Conservation (phyloP, 345 rosid genomes). For the Passiflora organensis region DNA sequence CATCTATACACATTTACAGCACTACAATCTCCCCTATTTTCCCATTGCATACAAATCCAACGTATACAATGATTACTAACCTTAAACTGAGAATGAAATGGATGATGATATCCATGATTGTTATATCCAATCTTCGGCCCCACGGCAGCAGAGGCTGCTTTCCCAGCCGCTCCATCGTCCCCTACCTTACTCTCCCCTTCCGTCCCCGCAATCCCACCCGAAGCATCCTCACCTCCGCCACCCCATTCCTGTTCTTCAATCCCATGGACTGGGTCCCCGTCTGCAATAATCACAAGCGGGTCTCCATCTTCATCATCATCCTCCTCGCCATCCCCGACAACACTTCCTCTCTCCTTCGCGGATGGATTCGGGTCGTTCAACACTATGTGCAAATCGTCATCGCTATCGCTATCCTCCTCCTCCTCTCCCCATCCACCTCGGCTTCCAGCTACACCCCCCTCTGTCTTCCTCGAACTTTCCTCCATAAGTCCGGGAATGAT, state of each 20-base stretch:
- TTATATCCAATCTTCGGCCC: constrained; percentile 71
- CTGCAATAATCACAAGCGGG: constrained; percentile 19
- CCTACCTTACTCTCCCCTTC: constrained; percentile 64
- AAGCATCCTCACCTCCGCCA: constrained; percentile 46
- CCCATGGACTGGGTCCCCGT: constrained; percentile 47
- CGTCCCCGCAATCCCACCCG: constrained; percentile 16
- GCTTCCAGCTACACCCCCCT: constrained; percentile 12
- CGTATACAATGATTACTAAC: constrained; percentile 56
- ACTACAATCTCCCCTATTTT: background rate
- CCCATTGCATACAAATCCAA: constrained; percentile 12
- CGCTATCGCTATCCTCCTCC: constrained; percentile 84
- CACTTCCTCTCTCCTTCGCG: constrained; percentile 4
- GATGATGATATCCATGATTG: constrained; percentile 77
- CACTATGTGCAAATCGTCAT: constrained; percentile 90
- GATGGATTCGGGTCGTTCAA: constrained; percentile 49
- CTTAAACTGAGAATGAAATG: constrained; percentile 99
- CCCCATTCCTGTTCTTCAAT: constrained; percentile 65
- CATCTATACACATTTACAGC: constrained; percentile 19
- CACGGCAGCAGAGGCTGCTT: constrained; percentile 19
- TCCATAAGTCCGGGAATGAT: constrained; percentile 56
- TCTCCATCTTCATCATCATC: constrained; percentile 55
- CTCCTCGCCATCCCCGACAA: constrained; percentile 48
- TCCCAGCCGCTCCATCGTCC: constrained; percentile 38
- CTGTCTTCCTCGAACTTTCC: constrained; percentile 10
- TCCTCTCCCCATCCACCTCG: constrained; percentile 38